These are phyloP conservation scores for Penicillium samsonianum DNA, from an alignment of 495 filamentous ascomycete species.

Conservation along the genomic window DNA sequence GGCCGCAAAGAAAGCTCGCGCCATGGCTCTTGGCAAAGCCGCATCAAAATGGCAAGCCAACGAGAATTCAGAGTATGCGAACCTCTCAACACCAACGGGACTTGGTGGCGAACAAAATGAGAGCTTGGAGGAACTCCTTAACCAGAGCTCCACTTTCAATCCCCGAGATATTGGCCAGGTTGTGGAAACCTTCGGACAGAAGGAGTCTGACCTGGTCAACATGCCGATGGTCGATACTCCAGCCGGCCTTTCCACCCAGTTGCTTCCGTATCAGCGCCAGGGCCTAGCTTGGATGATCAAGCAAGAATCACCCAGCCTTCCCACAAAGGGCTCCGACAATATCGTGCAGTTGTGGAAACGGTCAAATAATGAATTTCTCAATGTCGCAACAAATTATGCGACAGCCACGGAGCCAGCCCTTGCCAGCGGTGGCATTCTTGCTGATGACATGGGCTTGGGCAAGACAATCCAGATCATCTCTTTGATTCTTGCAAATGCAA, in stretches of 20 bases:
- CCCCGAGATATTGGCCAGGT: slow-evolving; percentile 67
- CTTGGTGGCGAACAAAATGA: slow-evolving; percentile 26
- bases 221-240: slow-evolving; percentile 78
- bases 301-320: slow-evolving; percentile 71
- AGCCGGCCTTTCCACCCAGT: slow-evolving; percentile 55
- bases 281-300: slow-evolving; percentile 81
- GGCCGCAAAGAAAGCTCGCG: slow-evolving; percentile 49
- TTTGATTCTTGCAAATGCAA: slow-evolving; percentile 66
- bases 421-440: slow-evolving; percentile 80
- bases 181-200: slow-evolving; percentile 66
- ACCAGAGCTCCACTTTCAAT: slow-evolving; percentile 67
- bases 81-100: slow-evolving; percentile 31
- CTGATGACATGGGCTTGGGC: slow-evolving; percentile 93
- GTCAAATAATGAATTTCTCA: slow-evolving; percentile 57
- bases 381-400: slow-evolving; percentile 76
- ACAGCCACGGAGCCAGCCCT: slow-evolving; percentile 57
- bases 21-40: slow-evolving; percentile 42
- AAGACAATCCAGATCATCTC: slow-evolving; percentile 91
- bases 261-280: slow-evolving; percentile 82
- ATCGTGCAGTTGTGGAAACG: slow-evolving; percentile 81
- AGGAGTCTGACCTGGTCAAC: slow-evolving; percentile 67
- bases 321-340: slow-evolving; percentile 59
- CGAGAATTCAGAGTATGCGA: slow-evolving; percentile 33
- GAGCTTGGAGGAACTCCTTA: slow-evolving; percentile 63
- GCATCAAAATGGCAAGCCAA: slow-evolving; percentile 33